Conservation (phyloP, 1,284 basidiomycete genomes). For the Sanghuangporus weigelae region DNA sequence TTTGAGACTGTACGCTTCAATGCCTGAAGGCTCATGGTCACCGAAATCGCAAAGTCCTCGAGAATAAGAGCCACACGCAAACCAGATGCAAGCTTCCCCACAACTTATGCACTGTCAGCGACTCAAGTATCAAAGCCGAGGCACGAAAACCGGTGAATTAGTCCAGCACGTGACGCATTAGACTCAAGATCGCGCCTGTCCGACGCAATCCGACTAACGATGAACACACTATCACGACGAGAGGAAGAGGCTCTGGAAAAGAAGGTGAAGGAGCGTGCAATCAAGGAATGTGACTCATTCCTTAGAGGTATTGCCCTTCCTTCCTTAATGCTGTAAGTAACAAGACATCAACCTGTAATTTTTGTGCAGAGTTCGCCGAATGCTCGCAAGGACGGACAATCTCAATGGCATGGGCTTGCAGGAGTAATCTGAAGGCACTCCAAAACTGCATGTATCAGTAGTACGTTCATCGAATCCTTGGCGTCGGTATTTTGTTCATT, state of each 20-base stretch:
- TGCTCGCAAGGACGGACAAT: slow-evolving; percentile 80
- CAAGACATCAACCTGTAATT: slow-evolving; percentile 7
- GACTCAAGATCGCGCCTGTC: background rate
- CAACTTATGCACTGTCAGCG: background rate
- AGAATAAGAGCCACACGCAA: background rate
- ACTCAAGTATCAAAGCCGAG: background rate
- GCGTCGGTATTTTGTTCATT: background rate
- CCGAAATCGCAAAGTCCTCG: background rate
- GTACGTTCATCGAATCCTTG: slow-evolving; percentile 37
- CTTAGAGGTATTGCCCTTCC: slow-evolving; percentile 56
- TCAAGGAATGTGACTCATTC: slow-evolving; percentile 71
- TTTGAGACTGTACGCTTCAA: slow-evolving; percentile 19
- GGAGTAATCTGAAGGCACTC: slow-evolving; percentile 59
- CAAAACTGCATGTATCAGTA: slow-evolving; percentile 80
- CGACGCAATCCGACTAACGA: slow-evolving; percentile 26
- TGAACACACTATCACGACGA: slow-evolving; percentile 83
- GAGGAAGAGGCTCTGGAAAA: slow-evolving; percentile 85
- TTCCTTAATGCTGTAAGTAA: background rate
- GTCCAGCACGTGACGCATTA: background rate
- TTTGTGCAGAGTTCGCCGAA: slow-evolving; percentile 67
- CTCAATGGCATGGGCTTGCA: slow-evolving; percentile 82
- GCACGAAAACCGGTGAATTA: background rate
- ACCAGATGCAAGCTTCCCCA: no score
- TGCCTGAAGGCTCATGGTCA: slow-evolving; percentile 17
- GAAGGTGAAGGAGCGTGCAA: slow-evolving; percentile 72